Evolutionary conservation across 75 land plant species (phyloP).

Genomic region (Picea sitchensis): DNA sequence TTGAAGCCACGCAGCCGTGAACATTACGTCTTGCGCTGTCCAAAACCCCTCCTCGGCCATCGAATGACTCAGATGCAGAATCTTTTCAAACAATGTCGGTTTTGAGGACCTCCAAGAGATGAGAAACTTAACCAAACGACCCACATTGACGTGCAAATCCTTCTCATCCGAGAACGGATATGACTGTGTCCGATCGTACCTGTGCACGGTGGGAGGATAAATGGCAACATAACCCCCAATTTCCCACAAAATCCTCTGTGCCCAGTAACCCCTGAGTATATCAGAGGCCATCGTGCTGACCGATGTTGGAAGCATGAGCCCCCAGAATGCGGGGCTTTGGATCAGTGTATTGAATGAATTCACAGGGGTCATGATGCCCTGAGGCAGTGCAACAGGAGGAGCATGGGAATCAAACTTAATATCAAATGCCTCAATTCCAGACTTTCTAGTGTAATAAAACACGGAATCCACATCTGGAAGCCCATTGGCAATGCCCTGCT

Average conservation of each 20-base stretch:
- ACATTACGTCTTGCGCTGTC: slow-evolving; percentile 73
- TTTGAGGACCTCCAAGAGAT: slow-evolving; percentile 75
- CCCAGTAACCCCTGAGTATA: slow-evolving; percentile 92
- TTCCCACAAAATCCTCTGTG: slow-evolving; percentile 94
- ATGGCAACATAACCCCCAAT: slow-evolving; percentile 84
- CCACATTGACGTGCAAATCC: slow-evolving; percentile 82
- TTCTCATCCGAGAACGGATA: slow-evolving; percentile 83
- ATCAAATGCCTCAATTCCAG: slow-evolving; percentile 67
- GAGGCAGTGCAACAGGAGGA: slow-evolving; percentile 86
- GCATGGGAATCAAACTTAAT: slow-evolving; percentile 83
- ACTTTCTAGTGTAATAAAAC: slow-evolving; percentile 84
- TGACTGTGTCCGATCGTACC: slow-evolving; percentile 51
- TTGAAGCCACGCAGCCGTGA: slow-evolving; percentile 91
- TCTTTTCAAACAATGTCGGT: slow-evolving; percentile 66
- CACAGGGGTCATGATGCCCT: slow-evolving; percentile 87
- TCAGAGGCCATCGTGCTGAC: slow-evolving; percentile 88
- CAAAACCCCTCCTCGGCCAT: slow-evolving; percentile 95
- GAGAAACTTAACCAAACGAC: slow-evolving; percentile 71
- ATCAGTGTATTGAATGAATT: slow-evolving; percentile 87
- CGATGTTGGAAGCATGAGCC: slow-evolving; percentile 86
- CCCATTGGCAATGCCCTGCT: slow-evolving; percentile 94
- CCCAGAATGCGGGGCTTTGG: slow-evolving; percentile 87
- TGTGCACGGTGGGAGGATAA: slow-evolving; percentile 77
- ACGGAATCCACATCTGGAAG: slow-evolving; percentile 95
- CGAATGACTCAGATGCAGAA: slow-evolving; percentile 70